Conservation (phyloP, 768 basidiomycete genomes). For the Rhodotorula graminis region DNA sequence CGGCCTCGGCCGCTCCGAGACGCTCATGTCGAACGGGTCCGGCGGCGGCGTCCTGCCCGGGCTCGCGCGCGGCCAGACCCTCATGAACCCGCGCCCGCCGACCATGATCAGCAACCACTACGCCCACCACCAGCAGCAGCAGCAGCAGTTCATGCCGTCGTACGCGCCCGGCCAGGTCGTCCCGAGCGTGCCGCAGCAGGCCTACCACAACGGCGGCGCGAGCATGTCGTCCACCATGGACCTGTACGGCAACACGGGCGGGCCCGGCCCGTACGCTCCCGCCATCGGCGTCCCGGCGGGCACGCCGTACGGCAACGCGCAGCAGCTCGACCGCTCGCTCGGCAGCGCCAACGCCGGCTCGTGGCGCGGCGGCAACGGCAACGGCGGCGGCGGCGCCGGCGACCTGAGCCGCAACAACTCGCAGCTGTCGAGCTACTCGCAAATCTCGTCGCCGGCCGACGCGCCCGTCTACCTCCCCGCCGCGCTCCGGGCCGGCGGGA, state of each 20-base stretch:
- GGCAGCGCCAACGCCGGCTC: constrained; percentile 2
- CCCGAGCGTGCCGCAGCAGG: constrained; percentile 3
- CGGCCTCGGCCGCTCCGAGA: constrained; percentile 5
- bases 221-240: neutral
- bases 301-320: neutral
- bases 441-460: neutral
- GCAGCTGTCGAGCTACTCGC: constrained; percentile 23
- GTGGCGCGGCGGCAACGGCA: constrained; percentile 3
- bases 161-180: constrained; percentile 33
- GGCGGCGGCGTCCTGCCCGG: constrained; percentile 15
- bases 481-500: constrained; percentile 4
- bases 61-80: constrained; percentile 22
- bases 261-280: neutral
- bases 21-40: constrained; percentile 6
- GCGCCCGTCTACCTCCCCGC: neutral
- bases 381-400: neutral
- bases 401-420: constrained; percentile 16
- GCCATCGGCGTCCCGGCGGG: neutral
- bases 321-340: neutral
- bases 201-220: neutral
- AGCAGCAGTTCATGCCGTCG: constrained; percentile 21
- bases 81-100: constrained; percentile 29
- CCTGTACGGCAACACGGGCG: neutral
- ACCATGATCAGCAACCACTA: constrained; percentile 30
- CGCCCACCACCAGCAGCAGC: constrained; percentile 30